Evolutionary conservation across 306 rosid species (phyloP), one percentile per base, ranked within the genome.

Genomic region (Quercus engelmannii): DNA sequence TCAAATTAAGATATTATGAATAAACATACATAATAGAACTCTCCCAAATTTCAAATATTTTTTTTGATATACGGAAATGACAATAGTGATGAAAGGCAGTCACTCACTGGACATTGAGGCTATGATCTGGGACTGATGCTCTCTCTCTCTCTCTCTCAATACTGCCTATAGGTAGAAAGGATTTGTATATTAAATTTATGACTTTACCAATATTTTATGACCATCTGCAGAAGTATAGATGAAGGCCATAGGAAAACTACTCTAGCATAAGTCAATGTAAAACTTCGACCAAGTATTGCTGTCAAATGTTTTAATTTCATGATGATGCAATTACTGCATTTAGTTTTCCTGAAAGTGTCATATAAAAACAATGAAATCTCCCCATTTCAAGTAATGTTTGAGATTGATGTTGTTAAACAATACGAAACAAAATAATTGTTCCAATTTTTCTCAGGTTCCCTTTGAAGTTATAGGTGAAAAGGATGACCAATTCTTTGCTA

Each of bases 61-160:
- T 28, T 73, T 80, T 81, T 89, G 82, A 87, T 89, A 73, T 85
- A 78, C 75, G 85, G 89, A 70, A 72, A 81, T 57, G 51, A 67
- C 55, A 68, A 49, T 31, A 5, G 10, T 52, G 59, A 30, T 18
- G n/a, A 69, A 63, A 71, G 41, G 25, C 67, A 72, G 46, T 57
- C 54, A 74, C 70, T 80, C 79, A 64, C 62, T 80, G 56, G 78
- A 70, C 58, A 68, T 73, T 6, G 77, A 11, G 74, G 83, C 64
- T 58, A 69, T 70, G 80, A 76, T 18, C 70, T 35, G 31, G 85
- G 74, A 51, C 65, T 74, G 59, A 75, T n/a, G 12, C 3, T 33
- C 31, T 58, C 8, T 56, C 70, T 61, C 25, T 33, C 46, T 58
- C 13, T 43, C 70, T 67, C 75, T 59, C 28, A 33, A 51, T 76